These are phyloP conservation scores for Venturiaceae sp. DNA, from an alignment of 2,329 filamentous ascomycete species.

Conservation along the genomic window DNA sequence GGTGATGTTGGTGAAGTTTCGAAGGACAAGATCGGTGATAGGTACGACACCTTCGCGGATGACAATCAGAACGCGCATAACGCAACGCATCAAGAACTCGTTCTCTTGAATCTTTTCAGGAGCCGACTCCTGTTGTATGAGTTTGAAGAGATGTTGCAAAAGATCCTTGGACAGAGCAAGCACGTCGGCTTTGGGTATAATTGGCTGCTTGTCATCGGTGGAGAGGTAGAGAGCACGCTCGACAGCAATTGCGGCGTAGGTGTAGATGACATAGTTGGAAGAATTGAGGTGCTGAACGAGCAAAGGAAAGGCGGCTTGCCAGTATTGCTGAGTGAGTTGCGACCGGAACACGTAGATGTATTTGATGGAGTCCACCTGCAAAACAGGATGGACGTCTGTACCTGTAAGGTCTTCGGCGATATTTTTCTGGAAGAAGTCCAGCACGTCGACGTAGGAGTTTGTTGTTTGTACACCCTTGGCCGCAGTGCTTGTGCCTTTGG, in stretches of 20 bases:
- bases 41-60: constrained; percentile 72
- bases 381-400: constrained; percentile 65
- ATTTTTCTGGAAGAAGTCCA: constrained; percentile 90
- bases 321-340: constrained; percentile 84
- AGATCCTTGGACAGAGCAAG: constrained; percentile 76
- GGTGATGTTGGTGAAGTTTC: constrained; percentile 80
- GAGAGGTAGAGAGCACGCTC: constrained; percentile 82
- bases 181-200: constrained; percentile 74
- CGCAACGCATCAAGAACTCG: constrained; percentile 96
- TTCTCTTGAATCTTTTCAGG: constrained; percentile 97
- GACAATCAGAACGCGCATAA: constrained; percentile 94
- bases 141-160: constrained; percentile 77
- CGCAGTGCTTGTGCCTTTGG: constrained; percentile 79
- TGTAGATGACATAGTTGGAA: constrained; percentile 92
- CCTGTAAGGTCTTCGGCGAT: constrained; percentile 80
- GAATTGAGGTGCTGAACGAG: constrained; percentile 87
- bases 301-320: constrained; percentile 80
- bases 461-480: constrained; percentile 85
- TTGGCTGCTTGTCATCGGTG: constrained; percentile 58
- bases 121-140: constrained; percentile 76
- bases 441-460: constrained; percentile 74
- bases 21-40: constrained; percentile 68
- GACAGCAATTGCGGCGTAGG: constrained; percentile 93
- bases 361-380: constrained; percentile 97
- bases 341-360: constrained; percentile 96